phyloP scores from a whole-genome alignment of 768 basidiomycete genomes.

The Pleurotus eryngii region DNA sequence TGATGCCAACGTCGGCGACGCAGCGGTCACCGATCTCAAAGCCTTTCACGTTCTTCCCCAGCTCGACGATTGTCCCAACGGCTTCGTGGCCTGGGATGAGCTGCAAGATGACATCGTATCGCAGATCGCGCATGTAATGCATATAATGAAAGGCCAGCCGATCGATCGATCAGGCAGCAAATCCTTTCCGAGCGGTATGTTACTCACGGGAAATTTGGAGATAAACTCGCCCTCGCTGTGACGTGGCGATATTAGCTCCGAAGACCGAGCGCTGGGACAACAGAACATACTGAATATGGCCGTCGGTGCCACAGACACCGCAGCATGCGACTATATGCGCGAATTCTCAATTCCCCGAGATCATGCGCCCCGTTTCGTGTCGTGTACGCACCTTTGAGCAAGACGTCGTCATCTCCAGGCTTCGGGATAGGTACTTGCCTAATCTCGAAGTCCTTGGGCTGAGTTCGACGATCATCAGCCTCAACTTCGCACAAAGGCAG shows the following conservation, averaged over 20 bases:
- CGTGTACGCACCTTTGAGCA: conserved; percentile 58
- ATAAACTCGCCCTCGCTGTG: conserved; percentile 10
- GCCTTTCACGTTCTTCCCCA: conserved; percentile 52
- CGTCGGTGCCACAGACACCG: conserved; percentile 61
- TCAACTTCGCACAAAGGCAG: conserved; percentile 1
- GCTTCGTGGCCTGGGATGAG: conserved; percentile 11
- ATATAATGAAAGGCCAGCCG: background rate
- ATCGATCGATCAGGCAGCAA: conserved; percentile 9
- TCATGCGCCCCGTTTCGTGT: background rate
- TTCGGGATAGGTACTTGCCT: conserved; percentile 65
- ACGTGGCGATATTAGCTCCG: background rate
- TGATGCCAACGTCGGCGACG: conserved; percentile 60
- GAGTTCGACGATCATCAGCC: conserved; percentile 7
- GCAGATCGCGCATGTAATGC: background rate
- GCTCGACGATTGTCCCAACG: conserved; percentile 12
- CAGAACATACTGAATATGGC: conserved; percentile 43
- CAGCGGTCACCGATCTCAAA: conserved; percentile 64
- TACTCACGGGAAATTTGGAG: conserved; percentile 10
- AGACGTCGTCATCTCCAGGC: conserved; percentile 65
- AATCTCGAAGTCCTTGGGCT: conserved; percentile 68
- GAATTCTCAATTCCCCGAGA: background rate
- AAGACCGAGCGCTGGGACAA: conserved; percentile 33
- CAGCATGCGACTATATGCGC: conserved; percentile 9
- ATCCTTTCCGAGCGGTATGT: background rate
- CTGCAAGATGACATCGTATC: background rate